These are phyloP conservation scores for Dinochytrium kinnereticum DNA, from an alignment of 371 early-diverging fungal species.

Conservation along the genomic window DNA sequence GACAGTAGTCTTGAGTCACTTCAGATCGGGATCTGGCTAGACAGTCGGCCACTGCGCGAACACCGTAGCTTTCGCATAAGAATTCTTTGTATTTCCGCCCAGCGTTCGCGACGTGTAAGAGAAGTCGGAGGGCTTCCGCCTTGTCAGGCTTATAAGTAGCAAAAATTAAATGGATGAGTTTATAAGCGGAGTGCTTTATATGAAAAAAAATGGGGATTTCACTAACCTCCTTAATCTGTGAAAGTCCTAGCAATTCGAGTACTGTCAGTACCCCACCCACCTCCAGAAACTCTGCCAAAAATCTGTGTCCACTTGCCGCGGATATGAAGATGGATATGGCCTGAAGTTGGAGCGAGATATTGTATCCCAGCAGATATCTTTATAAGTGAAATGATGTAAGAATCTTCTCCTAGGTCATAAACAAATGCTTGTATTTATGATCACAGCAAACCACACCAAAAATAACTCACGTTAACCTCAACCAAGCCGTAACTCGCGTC, in stretches of 20 bases:
- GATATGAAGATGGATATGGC: constrained; percentile 60
- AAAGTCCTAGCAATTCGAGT: constrained; percentile 55
- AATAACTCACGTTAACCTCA: constrained; percentile 50
- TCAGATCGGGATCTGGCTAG: constrained; percentile 54
- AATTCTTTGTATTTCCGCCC: constrained; percentile 64
- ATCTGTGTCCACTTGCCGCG: constrained; percentile 56
- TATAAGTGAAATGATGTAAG: too few species aligned
- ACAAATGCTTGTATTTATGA: too few species aligned
- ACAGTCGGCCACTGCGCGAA: constrained; percentile 59
- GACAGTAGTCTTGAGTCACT: constrained; percentile 55
- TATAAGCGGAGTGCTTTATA: neutral
- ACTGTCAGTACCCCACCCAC: constrained; percentile 63
- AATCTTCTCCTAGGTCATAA: too few species aligned
- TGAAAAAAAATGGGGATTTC: neutral
- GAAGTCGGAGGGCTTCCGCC: constrained; percentile 54
- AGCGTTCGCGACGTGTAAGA: constrained; percentile 52
- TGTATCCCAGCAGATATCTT: constrained; percentile 56
- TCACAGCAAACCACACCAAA: neutral
- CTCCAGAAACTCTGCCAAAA: constrained; percentile 63
- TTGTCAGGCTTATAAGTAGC: constrained; percentile 61
- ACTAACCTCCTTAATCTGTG: constrained; percentile 58
- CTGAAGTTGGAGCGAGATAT: constrained; percentile 53
- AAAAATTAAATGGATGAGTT: too few species aligned
- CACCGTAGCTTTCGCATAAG: constrained; percentile 64
- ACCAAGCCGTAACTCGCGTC: constrained; percentile 59